Evolutionary conservation across 352 stramenopile species (phyloP).

Genomic region (Phytophthora uliginosa): DNA sequence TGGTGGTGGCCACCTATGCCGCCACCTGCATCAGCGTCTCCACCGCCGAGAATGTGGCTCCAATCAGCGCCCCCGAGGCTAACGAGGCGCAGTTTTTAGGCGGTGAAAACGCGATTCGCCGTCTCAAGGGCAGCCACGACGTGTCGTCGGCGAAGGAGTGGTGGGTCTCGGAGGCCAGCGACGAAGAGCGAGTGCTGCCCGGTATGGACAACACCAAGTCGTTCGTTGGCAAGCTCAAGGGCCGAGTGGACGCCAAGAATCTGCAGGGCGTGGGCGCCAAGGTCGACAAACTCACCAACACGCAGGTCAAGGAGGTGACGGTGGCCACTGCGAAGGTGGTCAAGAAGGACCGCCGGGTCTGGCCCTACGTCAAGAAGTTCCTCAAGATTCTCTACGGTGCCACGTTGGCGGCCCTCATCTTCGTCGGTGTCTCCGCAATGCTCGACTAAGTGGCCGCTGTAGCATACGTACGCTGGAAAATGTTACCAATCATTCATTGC

Average conservation of each 20-base stretch:
- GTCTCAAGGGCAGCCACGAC: conserved; percentile 1
- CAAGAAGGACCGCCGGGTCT: conserved; percentile 24
- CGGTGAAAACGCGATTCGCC: not conserved
- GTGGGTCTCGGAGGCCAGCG: conserved; percentile 4
- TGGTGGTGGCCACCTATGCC: conserved; percentile 12
- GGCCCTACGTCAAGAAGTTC: conserved; percentile 9
- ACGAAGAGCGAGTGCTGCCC: not conserved
- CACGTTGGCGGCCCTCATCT: conserved; percentile 10
- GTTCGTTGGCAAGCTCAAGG: not conserved
- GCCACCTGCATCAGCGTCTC: conserved; percentile 7
- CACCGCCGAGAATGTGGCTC: conserved; percentile 12
- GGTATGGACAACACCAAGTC: not conserved
- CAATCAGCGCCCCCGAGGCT: not conserved
- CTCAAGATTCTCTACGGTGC: conserved; percentile 21
- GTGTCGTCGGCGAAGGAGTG: conserved; percentile 10
- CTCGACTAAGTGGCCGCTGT: not conserved
- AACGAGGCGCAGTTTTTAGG: not conserved
- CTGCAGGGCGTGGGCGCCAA: not conserved
- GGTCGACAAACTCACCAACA: conserved; percentile 5
- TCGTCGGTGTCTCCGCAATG: conserved; percentile 9
- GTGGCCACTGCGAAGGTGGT: not conserved
- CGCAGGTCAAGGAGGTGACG: conserved; percentile 10
- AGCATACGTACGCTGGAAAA: not conserved
- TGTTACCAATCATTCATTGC: not conserved
- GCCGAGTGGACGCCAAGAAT: not conserved